phyloP scores from a whole-genome alignment of 2,329 filamentous ascomycete species.

The Ciborinia camelliae region DNA sequence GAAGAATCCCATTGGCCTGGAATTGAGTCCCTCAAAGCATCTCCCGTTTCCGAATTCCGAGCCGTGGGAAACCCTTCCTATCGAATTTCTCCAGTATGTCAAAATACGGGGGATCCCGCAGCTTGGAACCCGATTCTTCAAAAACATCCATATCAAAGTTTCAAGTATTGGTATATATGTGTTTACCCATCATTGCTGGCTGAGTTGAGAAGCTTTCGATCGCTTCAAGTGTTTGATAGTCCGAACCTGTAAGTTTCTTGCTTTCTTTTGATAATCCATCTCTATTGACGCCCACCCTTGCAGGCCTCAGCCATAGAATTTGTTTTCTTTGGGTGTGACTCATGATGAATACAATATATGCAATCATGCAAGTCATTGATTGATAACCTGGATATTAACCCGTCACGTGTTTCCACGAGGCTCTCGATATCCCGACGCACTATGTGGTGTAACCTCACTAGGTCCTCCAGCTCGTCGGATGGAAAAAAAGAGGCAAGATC shows the following conservation, averaged over 20 bases:
- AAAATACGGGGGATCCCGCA: background rate
- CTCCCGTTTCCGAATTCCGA: background rate
- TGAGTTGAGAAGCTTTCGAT: background rate
- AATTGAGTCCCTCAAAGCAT: background rate
- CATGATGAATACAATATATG: slow-evolving; percentile 4
- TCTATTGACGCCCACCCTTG: background rate
- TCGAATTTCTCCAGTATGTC: background rate
- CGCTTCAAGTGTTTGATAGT: background rate
- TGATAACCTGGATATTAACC: slow-evolving; percentile 5
- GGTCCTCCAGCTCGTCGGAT: slow-evolving; percentile 20
- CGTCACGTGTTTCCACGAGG: slow-evolving; percentile 8
- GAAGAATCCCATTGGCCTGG: background rate
- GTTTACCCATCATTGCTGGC: background rate
- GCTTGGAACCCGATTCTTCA: background rate
- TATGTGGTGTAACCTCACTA: slow-evolving; percentile 25
- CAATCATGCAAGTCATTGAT: slow-evolving; percentile 15
- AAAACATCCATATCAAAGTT: background rate
- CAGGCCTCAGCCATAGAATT: background rate
- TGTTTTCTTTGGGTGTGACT: background rate
- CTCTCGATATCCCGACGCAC: slow-evolving; percentile 3
- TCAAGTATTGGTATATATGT: background rate
- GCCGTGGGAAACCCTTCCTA: background rate
- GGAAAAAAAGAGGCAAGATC: background rate
- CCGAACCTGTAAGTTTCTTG: background rate
- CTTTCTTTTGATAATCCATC: background rate